phyloP scores from a whole-genome alignment of 1,284 basidiomycete species.

The Inonotus hispidus region DNA sequence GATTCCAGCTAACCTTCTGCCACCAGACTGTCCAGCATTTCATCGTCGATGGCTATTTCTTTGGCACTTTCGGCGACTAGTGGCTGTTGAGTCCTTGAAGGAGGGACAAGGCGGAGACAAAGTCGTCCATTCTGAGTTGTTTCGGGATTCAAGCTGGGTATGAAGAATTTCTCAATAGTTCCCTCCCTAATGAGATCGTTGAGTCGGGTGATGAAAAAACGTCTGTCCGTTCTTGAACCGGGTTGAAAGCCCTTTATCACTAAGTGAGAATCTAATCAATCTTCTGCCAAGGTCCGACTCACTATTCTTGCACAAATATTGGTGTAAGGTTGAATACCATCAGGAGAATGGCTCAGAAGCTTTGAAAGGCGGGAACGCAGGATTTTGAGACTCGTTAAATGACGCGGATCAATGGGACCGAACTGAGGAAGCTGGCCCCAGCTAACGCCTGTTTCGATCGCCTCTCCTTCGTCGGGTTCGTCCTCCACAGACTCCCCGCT shows the following conservation, averaged over 20 bases:
- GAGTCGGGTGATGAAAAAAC: constrained; percentile 70
- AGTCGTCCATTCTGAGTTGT: constrained; percentile 40
- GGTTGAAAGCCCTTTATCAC: constrained; percentile 60
- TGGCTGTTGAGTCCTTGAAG: constrained; percentile 28
- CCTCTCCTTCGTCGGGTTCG: constrained; percentile 27
- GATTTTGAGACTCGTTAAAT: constrained; percentile 66
- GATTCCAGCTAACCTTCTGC: not conserved
- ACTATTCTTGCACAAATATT: constrained; percentile 70
- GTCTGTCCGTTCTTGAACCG: constrained; percentile 66
- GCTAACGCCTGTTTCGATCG: constrained; percentile 26
- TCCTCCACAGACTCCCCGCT: constrained; percentile 29
- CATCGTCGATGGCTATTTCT: constrained; percentile 26
- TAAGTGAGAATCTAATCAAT: constrained; percentile 1
- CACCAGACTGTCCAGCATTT: constrained; percentile 19
- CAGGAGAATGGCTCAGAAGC: constrained; percentile 59
- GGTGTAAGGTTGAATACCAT: constrained; percentile 59
- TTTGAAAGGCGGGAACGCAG: constrained; percentile 62
- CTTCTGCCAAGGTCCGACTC: constrained; percentile 25
- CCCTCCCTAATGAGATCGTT: constrained; percentile 65
- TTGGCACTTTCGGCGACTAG: constrained; percentile 12
- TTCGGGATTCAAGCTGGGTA: constrained; percentile 49
- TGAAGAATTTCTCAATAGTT: constrained; percentile 65
- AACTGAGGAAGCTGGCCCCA: constrained; percentile 42
- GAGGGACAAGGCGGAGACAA: constrained; percentile 53
- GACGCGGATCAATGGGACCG: constrained; percentile 67